Evolutionary conservation across 352 stramenopile species (phyloP), one percentile per base, ranked within the genome.

Genomic region (Pythium periplocum): DNA sequence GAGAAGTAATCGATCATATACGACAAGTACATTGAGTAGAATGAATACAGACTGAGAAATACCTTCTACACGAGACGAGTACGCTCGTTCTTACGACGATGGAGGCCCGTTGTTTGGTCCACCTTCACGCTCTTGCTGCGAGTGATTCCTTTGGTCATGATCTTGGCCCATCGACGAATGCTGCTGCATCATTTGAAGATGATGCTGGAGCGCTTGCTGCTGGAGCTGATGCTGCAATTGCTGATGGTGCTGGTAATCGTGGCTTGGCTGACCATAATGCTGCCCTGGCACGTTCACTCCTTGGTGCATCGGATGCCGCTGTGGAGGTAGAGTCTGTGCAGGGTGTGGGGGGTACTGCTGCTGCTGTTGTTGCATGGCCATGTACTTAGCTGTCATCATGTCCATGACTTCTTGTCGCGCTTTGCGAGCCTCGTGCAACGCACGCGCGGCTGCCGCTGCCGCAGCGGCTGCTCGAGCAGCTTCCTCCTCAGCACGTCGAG

Each of bases 401-500:
- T 94, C 78, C 64, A 93, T 71, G 9, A 83, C 84, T 72, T 93
- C 77, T 37, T 91, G 75, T 0, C 83, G 78, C 9, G 84, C 84
- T 47, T 90, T 73, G 26, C 87, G 76, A 0, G 83, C 83, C 48
- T 91, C 83, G 38, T 91, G 81, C 2, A 90, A 67, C 4, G 83
- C 83, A 43, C 80, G 68, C 0, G 84, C 82, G 7, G 84, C 84
- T 3, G 79, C 84, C 0, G 77, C 80, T 0, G 84, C 84, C 0
- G 77, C 82, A 1, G 77, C 83, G 8, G 81, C 78, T 11, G 84
- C 84, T 32, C 80, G 69, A 31, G 80, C 75, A 8, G 84, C 84
- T 40, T 95, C 84, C 69, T 95, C 84, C 54, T 95, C 83, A 2
- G 84, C 84, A 6, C 75, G 75, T 42, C 86, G 74, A 47, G 83